These are phyloP conservation scores for Silene uniflora DNA, from an alignment of 148 eudicot genomes.

Conservation along the genomic window DNA sequence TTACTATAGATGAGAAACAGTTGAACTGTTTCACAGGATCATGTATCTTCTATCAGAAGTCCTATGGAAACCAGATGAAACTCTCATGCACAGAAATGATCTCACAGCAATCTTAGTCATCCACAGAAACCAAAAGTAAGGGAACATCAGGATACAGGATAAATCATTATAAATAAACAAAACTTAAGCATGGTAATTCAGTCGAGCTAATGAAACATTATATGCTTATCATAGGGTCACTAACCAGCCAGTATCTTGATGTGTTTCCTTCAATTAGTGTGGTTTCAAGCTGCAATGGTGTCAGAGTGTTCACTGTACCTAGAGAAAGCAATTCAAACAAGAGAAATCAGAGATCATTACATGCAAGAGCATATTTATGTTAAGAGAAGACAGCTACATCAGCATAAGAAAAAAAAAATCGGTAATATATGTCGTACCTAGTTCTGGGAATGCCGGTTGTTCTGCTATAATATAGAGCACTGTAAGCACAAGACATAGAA, in stretches of 20 bases:
- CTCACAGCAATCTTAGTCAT: not conserved
- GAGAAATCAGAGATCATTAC: not conserved
- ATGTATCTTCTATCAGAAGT: not conserved
- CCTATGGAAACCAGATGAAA: not conserved
- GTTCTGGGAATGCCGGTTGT: conserved; percentile 73
- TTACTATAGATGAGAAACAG: not conserved
- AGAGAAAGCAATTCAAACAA: conserved; percentile 5
- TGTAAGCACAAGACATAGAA: conserved; percentile 34
- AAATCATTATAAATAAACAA: not conserved
- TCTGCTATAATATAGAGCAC: conserved; percentile 66
- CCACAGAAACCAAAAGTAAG: not conserved
- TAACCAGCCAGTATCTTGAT: conserved; percentile 90
- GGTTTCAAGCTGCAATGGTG: conserved; percentile 89
- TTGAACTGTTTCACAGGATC: not conserved
- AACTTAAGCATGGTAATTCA: not conserved
- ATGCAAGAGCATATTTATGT: not conserved
- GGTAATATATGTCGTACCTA: conserved; percentile 41
- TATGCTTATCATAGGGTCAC: conserved; percentile 23
- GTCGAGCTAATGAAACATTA: conserved; percentile 1
- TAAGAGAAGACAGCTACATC: not conserved
- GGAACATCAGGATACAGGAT: not conserved
- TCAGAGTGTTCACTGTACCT: conserved; percentile 63
- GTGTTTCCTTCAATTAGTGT: conserved; percentile 70
- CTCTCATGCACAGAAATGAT: not conserved
- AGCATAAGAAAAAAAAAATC: not conserved